Base-by-base conservation (phyloP, 2,329 filamentous ascomycete species). In the Xylaria sp. region DNA sequence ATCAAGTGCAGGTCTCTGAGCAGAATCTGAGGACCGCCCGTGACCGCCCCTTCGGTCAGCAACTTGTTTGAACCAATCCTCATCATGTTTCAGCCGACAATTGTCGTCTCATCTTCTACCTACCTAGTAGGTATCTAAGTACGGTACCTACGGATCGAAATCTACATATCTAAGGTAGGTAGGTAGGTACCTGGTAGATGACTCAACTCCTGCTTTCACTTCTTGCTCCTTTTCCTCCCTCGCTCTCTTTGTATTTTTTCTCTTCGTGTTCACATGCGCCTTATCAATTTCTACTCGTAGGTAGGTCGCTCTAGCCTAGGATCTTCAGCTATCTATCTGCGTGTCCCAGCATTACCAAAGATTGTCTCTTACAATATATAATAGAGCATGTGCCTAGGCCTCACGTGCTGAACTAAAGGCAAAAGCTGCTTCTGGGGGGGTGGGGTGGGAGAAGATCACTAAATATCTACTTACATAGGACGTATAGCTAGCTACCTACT, bases 61-160 rank as follows among this genome's bases (percentile, higher is more conserved):
- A 57, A 48, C 61, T 56, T 51, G 56, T 64, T 57, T 57, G 54
- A 53, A 30, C 14, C 51, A 48, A 55, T 48, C 47, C 53, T 47
- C 51, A 32, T 47, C 24, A 7, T 27, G 66, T 68, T 68, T 68
- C 61, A 68, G 61, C 34, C 24, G 30, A 36, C n/a, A 21, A 34
- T 36, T 32, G 1, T 27, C 48, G 42, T 51, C 21, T 48, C 60
- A 63, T 45, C 48, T 61, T 34, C 48, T 7, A 19, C 4, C 12
- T 2, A 2, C 3, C 14, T n/a, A 12, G 4, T 2, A 27, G 24
- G 7, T 30, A n/a, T 17, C 42, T 47, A 47, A 32, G 14, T 12
- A 32, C 21, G 14, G 34, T 14, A 42, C 45, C n/a, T 54, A 34
- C 27, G 34, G 24, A 27, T 27, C 24, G 24, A 27, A 27, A 27